Evolutionary conservation across 176 grass and related monocot species (phyloP).

Genomic region (Typha latifolia): DNA sequence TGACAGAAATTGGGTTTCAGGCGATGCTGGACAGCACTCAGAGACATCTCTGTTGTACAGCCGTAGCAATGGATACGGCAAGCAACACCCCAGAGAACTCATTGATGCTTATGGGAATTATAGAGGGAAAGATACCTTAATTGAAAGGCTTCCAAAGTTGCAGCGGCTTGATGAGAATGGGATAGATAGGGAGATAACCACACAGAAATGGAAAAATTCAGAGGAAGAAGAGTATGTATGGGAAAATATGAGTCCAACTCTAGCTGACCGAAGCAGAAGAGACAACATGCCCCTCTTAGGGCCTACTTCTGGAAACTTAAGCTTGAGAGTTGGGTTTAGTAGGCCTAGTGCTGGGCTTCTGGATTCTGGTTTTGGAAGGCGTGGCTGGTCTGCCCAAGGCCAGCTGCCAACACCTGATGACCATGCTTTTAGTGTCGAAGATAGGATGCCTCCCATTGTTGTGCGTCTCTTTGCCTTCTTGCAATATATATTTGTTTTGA

Average conservation of each 20-base stretch:
- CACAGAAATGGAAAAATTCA: constrained; percentile 65
- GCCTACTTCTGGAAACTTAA: constrained; percentile 17
- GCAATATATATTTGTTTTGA: not conserved
- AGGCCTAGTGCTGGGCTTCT: constrained; percentile 30
- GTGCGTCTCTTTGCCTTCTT: constrained; percentile 46
- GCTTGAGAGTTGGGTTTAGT: constrained; percentile 36
- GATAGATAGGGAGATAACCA: constrained; percentile 28
- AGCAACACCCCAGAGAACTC: constrained; percentile 71
- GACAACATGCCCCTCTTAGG: constrained; percentile 26
- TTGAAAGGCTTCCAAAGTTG: constrained; percentile 59
- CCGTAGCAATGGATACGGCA: constrained; percentile 55
- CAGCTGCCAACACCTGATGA: constrained; percentile 36
- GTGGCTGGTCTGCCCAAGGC: constrained; percentile 46
- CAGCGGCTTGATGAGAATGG: constrained; percentile 62
- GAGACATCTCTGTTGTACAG: constrained; percentile 19
- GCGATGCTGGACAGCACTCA: constrained; percentile 18
- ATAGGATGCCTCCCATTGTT: constrained; percentile 38
- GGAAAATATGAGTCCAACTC: constrained; percentile 98
- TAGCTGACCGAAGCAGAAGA: constrained; percentile 54
- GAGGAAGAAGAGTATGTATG: constrained; percentile 95
- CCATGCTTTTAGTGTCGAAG: constrained; percentile 30
- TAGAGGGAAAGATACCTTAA: constrained; percentile 40
- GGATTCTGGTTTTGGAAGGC: constrained; percentile 47
- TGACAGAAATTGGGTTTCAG: constrained; percentile 24
- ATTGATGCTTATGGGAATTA: constrained; percentile 97